Conservation (phyloP, 1,284 basidiomycete genomes). For the Schizopora paradoxa region DNA sequence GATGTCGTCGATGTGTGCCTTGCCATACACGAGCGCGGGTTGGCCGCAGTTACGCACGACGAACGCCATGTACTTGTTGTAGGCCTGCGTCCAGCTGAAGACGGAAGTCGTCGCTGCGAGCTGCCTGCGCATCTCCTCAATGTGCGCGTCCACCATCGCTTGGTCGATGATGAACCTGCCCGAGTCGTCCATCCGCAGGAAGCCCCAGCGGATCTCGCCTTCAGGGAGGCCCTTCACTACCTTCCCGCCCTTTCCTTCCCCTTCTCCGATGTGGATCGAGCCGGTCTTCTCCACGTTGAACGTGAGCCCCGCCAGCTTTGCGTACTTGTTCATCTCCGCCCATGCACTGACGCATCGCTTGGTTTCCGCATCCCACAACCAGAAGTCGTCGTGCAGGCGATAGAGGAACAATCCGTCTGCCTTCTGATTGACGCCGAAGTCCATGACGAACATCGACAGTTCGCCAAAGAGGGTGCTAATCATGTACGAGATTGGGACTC, state of each 20-base stretch:
- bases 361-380: slow-evolving; percentile 32
- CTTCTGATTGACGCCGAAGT: slow-evolving; percentile 38
- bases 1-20: slow-evolving; percentile 29
- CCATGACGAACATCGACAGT: slow-evolving; percentile 36
- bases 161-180: slow-evolving; percentile 34
- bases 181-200: slow-evolving; percentile 32
- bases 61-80: slow-evolving; percentile 40
- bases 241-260: too few relatives aligned
- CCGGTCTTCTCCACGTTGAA: slow-evolving; percentile 36
- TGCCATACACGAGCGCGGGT: slow-evolving; percentile 32
- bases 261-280: slow-evolving; percentile 28
- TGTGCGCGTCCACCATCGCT: slow-evolving; percentile 31
- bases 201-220: slow-evolving; percentile 37
- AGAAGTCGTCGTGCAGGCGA: slow-evolving; percentile 37
- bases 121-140: slow-evolving; percentile 34
- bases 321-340: slow-evolving; percentile 33
- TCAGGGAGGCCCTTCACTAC: slow-evolving; percentile 25
- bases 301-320: slow-evolving; percentile 30
- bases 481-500: slow-evolving; percentile 22
- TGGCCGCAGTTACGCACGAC: slow-evolving; percentile 36
- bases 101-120: slow-evolving; percentile 33
- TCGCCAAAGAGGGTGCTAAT: slow-evolving; percentile 35
- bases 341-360: slow-evolving; percentile 30
- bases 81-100: slow-evolving; percentile 37
- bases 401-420: slow-evolving; percentile 32